Evolutionary conservation across 2,329 filamentous ascomycete genomes (phyloP), one percentile per base, ranked within the genome.

Genomic region (Hirsutella thompsonii): DNA sequence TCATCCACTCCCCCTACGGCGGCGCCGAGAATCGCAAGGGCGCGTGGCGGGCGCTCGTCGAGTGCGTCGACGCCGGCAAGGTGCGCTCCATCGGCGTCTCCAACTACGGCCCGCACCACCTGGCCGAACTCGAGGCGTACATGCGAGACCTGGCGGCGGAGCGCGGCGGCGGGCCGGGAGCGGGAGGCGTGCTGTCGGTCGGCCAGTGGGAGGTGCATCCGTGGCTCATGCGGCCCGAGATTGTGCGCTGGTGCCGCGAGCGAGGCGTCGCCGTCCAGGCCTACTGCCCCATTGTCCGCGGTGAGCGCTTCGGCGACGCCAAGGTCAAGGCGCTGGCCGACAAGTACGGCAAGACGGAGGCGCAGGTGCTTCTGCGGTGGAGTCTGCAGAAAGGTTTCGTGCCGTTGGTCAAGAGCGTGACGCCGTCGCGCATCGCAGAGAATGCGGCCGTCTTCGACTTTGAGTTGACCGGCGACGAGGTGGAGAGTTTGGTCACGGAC

Each of bases 161-260:
- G 57, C 70, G 73, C 35, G 70, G 77, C 36, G 76, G 75, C 1
- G 63, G 67, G 49, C 6, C 29, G 29, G 29, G 29, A 11, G 29
- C 8, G 8, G 79, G 76, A 36, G 85, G 85, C 20, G 66, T 85
- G 33, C 72, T 94, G 53, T 83, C 80, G 45, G 83, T 94, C 30
- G 88, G 86, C 33, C 89, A 94, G 62, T 87, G 83, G 61, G 89
- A 95, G 62, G 65, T 95, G 10, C 89, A 95, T 60, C 89, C 89
- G 1, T 95, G 87, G 88, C 76, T 88, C 34, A 70, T 79, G 8
- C 71, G 88, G n/a, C 65, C 70, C 19, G 87, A 94, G 53, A 86
- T 95, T 45, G 78, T 80, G 8, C 66, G 74, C 37, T 95, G 88
- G 87, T 83, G 83, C 51, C 59, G 69, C 47, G 68, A 79, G 58